These are phyloP conservation scores for Staphylotrichum longicolle DNA, from an alignment of 495 filamentous ascomycete species.

Conservation along the genomic window DNA sequence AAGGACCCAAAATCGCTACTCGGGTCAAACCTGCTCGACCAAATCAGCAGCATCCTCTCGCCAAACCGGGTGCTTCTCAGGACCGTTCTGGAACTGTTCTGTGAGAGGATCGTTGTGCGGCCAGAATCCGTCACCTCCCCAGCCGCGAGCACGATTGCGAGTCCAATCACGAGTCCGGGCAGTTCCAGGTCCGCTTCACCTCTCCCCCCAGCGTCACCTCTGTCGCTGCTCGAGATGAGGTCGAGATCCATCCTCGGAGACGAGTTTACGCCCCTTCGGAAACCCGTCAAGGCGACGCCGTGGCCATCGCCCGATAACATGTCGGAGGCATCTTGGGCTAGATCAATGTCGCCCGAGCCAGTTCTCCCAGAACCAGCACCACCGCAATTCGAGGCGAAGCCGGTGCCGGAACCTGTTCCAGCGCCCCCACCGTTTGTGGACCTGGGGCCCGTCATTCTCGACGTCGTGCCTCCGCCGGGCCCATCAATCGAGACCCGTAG, in stretches of 20 bases:
- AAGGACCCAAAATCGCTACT: slow-evolving; percentile 32
- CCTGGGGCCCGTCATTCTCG: slow-evolving; percentile 9
- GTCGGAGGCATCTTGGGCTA: slow-evolving; percentile 7
- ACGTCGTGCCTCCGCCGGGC: slow-evolving; percentile 15
- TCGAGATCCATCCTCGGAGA: slow-evolving; percentile 26
- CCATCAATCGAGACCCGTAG: background rate
- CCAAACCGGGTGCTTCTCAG: slow-evolving; percentile 34
- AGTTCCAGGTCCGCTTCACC: slow-evolving; percentile 26
- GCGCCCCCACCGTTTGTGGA: background rate
- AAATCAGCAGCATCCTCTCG: slow-evolving; percentile 37
- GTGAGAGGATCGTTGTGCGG: slow-evolving; percentile 26
- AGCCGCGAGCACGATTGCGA: slow-evolving; percentile 12
- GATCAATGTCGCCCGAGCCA: slow-evolving; percentile 18
- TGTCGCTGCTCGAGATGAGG: slow-evolving; percentile 30
- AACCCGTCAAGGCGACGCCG: slow-evolving; percentile 16
- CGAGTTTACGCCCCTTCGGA: slow-evolving; percentile 18
- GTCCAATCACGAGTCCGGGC: slow-evolving; percentile 23
- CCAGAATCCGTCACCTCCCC: slow-evolving; percentile 12
- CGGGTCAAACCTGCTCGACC: slow-evolving; percentile 31
- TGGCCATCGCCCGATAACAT: slow-evolving; percentile 26
- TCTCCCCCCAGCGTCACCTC: slow-evolving; percentile 8
- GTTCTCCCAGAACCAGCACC: background rate
- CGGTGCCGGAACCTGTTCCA: slow-evolving; percentile 9
- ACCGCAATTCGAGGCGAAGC: slow-evolving; percentile 9
- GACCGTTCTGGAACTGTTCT: slow-evolving; percentile 38